A percentile compares a stretch with the other conserved stretches of the same genome.
These are phyloP conservation scores for Aschersonia sp. DNA, from an alignment of 2,329 filamentous ascomycete species.

Conservation along the genomic window DNA sequence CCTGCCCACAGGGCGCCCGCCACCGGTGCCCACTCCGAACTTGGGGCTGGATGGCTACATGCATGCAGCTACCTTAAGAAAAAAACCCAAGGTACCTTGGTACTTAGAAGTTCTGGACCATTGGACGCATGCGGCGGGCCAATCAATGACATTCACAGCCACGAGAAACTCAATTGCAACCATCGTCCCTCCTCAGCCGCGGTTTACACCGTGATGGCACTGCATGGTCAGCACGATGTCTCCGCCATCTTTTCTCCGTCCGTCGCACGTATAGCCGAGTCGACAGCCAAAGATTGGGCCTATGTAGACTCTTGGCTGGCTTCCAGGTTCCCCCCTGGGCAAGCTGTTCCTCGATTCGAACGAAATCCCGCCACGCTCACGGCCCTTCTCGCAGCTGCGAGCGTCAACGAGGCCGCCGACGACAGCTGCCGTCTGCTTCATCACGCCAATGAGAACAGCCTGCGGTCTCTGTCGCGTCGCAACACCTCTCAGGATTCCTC, in stretches of 20 bases:
- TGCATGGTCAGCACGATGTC: background rate
- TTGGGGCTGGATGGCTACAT: no score
- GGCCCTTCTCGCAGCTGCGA: constrained; percentile 57
- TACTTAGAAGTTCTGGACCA: no score
- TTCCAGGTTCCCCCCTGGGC: constrained; percentile 49
- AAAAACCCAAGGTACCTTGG: no score
- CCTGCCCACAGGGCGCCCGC: no score
- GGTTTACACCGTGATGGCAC: background rate
- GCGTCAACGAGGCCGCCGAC: constrained; percentile 64
- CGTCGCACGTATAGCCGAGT: constrained; percentile 59
- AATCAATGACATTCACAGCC: no score
- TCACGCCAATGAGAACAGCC: constrained; percentile 42
- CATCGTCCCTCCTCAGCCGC: background rate
- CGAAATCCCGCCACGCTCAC: constrained; percentile 74
- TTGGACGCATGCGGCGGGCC: no score
- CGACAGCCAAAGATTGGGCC: constrained; percentile 81
- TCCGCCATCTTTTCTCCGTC: constrained; percentile 54
- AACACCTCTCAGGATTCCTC: constrained; percentile 1
- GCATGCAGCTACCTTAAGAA: no score
- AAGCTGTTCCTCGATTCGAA: constrained; percentile 60
- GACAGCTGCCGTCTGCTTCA: constrained; percentile 49
- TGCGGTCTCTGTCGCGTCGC: constrained; percentile 15
- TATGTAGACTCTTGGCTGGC: constrained; percentile 75
- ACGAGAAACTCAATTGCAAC: no score
- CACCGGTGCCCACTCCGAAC: no score